Conservation (phyloP, 2,329 filamentous ascomycete genomes). For the Fusarium albidum region DNA sequence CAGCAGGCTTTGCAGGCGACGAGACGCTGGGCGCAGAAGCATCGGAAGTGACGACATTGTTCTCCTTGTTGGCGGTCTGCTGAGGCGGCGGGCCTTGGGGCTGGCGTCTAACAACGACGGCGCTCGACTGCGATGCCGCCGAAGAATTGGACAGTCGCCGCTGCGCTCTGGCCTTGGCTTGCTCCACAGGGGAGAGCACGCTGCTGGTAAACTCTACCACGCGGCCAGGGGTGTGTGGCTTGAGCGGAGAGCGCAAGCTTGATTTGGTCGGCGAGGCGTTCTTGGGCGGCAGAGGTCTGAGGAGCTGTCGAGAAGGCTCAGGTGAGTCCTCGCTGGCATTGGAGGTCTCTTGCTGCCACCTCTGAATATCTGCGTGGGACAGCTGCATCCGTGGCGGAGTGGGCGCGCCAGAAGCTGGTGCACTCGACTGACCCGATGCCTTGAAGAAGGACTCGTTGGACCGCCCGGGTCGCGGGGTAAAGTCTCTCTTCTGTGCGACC, state of each 20-base stretch:
- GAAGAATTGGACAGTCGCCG: constrained; percentile 40
- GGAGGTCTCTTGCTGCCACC: constrained; percentile 52
- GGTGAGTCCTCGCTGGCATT: constrained; percentile 48
- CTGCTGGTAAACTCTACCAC: constrained; percentile 66
- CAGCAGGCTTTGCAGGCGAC: constrained; percentile 29
- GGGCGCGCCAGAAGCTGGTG: constrained; percentile 15
- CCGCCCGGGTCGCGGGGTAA: constrained; percentile 53
- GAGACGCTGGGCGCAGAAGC: constrained; percentile 42
- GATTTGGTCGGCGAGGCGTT: constrained; percentile 66
- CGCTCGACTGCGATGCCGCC: constrained; percentile 23
- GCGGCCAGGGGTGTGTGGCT: constrained; percentile 64
- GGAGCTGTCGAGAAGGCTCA: constrained; percentile 49
- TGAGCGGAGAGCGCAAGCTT: constrained; percentile 63
- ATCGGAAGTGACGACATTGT: constrained; percentile 35
- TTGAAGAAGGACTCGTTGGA: constrained; percentile 50
- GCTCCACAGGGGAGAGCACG: constrained; percentile 55
- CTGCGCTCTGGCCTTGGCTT: constrained; percentile 47
- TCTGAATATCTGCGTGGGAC: constrained; percentile 51
- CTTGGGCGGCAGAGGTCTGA: constrained; percentile 58
- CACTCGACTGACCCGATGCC: constrained; percentile 39
- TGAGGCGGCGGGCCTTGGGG: constrained; percentile 13
- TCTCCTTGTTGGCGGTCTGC: constrained; percentile 45
- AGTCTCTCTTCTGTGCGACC: constrained; percentile 58
- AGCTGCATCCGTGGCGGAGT: constrained; percentile 54
- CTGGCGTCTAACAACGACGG: constrained; percentile 21